Evolutionary conservation across 768 basidiomycete genomes (phyloP), one percentile per base, ranked within the genome.

Genomic region (Myochromella boudieri): DNA sequence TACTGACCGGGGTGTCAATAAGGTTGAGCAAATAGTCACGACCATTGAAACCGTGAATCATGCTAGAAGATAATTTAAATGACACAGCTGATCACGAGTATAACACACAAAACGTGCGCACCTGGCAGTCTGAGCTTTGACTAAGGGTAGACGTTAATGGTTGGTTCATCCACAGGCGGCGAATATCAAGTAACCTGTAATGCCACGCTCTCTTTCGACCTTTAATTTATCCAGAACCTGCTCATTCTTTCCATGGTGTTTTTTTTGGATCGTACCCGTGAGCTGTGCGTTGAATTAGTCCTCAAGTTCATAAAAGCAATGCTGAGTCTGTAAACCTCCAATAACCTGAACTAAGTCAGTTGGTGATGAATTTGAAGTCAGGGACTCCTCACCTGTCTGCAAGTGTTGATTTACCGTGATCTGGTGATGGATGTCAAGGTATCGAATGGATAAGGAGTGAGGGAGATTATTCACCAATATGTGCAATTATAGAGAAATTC

Each of bases 41-140:
- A 7, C 77, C 79, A 29, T 76, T 63, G 43, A 76, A 66, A 3
- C 68, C 55, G 62, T 93, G 77, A 37, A 97, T 71, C 92, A 98
- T 97, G 65, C 91, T 87, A 60, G 9, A 44, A 45, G 36, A 24
- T 27, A 37, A 21, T 49, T 42, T 24, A n/a, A 41, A 24, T 21
- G 51, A 33, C 20, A 25, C 58, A 24, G 44, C 42, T 21, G 20
- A n/a, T n/a, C n/a, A n/a, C n/a, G n/a, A n/a, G n/a, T 32, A 14
- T 29, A 15, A 33, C 38, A 25, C 4, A 15, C 9, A 46, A 25
- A 37, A 42, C 24, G 32, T 24, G 42, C 52, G 38, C 47, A 88
- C 88, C 87, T 92, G 18, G 89, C 93, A 3, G 92, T 95, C 68
- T 97, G 95, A 3, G 95, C 95, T 69, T 97, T 95, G 62, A 97